Conservation (phyloP, 805 yeast genomes). For the Danielozyma ontarioensis region DNA sequence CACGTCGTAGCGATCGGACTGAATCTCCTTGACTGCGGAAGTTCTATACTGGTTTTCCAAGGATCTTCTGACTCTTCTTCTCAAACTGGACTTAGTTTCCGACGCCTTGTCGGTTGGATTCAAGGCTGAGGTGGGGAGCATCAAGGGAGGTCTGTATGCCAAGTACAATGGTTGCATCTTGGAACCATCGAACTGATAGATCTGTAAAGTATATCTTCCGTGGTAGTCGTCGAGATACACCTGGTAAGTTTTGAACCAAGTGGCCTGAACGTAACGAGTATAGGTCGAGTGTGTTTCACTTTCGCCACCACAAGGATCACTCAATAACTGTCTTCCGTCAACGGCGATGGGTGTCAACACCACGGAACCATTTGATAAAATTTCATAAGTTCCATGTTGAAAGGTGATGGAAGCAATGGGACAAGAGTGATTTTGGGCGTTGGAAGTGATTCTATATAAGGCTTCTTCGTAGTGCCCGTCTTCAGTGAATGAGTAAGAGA, state of each 20-base stretch:
- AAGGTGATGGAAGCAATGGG: constrained; percentile 75
- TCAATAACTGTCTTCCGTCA: constrained; percentile 88
- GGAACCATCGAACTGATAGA: constrained; percentile 75
- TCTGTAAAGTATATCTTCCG: constrained; percentile 72
- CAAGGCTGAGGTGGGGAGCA: constrained; percentile 89
- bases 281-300: constrained; percentile 51
- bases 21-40: constrained; percentile 52
- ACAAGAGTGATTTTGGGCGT: constrained; percentile 73
- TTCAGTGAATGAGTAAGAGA: constrained; percentile 84
- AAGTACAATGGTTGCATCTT: constrained; percentile 82
- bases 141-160: constrained; percentile 90
- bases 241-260: constrained; percentile 50
- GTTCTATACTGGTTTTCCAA: constrained; percentile 79
- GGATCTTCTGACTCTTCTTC: constrained; percentile 57
- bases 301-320: constrained; percentile 75
- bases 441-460: constrained; percentile 66
- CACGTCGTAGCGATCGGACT: constrained; percentile 30
- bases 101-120: constrained; percentile 66
- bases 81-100: constrained; percentile 27
- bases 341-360: constrained; percentile 68
- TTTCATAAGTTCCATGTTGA: constrained; percentile 83
- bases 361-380: constrained; percentile 61
- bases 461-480: constrained; percentile 95
- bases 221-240: constrained; percentile 72
- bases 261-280: constrained; percentile 66